These are phyloP conservation scores for Nicotiana benthamiana DNA, from an alignment of 257 asterid genomes.

Conservation along the genomic window DNA sequence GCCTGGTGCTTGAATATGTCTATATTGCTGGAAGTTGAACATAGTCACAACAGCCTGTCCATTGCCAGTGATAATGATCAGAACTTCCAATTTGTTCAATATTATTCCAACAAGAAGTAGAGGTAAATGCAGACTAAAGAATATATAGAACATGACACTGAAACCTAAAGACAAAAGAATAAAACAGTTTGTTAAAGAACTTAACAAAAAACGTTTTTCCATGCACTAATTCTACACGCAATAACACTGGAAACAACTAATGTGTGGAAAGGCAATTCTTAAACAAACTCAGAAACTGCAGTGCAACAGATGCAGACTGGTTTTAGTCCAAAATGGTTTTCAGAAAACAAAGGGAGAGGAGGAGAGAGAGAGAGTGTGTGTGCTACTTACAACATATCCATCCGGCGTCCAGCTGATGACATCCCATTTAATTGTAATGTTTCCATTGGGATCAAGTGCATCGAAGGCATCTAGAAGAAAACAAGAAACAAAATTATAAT, in stretches of 20 bases:
- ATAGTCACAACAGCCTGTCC: constrained; percentile 48
- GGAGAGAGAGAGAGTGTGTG: too few relatives aligned
- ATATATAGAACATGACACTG: background rate
- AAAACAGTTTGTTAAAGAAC: background rate
- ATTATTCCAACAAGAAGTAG: background rate
- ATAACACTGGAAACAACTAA: background rate
- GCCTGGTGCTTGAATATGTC: constrained; percentile 60
- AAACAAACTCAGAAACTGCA: background rate
- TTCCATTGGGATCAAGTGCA: constrained; percentile 82
- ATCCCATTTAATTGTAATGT: constrained; percentile 80
- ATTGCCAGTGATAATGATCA: background rate
- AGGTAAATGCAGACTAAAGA: background rate
- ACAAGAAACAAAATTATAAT: background rate
- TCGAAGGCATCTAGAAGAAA: constrained; percentile 64
- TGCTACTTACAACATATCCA: constrained; percentile 68
- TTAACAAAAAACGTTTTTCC: background rate
- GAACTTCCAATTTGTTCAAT: background rate
- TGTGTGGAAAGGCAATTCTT: background rate
- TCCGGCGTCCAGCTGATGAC: constrained; percentile 69
- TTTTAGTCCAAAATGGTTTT: background rate
- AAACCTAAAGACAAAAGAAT: background rate
- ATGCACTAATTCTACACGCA: background rate
- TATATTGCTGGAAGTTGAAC: constrained; percentile 56
- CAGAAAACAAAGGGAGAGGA: background rate
- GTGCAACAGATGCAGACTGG: background rate